Evolutionary conservation across 2,329 filamentous ascomycete species (phyloP).

Genomic region (Fusarium nematophilum): DNA sequence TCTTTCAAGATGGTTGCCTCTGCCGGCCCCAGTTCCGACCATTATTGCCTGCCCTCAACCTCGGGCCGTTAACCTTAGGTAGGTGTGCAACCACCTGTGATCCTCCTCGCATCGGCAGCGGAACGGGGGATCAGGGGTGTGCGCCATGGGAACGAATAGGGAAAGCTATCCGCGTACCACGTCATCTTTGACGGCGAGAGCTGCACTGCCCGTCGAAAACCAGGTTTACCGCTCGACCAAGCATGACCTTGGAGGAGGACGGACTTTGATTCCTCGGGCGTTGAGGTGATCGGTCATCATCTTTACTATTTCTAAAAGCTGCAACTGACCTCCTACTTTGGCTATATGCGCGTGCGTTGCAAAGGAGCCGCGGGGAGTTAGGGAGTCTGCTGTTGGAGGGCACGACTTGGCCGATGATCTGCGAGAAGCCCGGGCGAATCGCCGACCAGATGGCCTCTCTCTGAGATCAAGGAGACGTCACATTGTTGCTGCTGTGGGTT

Average conservation of each 20-base stretch:
- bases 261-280: not conserved
- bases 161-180: conserved; percentile 15
- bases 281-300: not conserved
- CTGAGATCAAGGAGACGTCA: conserved; percentile 8
- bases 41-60: conserved; percentile 23
- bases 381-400: not conserved
- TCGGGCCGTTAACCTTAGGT: conserved; percentile 34
- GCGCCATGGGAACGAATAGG: conserved; percentile 13
- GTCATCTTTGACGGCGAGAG: conserved; percentile 24
- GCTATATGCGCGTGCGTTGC: not conserved
- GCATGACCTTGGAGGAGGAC: not conserved
- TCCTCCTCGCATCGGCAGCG: conserved; percentile 37
- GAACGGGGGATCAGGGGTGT: conserved; percentile 28
- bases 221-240: conserved; percentile 1
- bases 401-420: conserved; percentile 7
- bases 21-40: conserved; percentile 21
- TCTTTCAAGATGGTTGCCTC: conserved; percentile 31
- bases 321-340: conserved; percentile 1
- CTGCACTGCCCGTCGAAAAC: conserved; percentile 3
- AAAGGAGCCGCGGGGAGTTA: not conserved
- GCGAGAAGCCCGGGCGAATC: conserved; percentile 4
- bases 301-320: not conserved
- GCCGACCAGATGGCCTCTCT: conserved; percentile 2
- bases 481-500: conserved; percentile 25
- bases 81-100: conserved; percentile 31